Conservation (phyloP, 75 land plant species). For the Chamaecyparis obtusa region DNA sequence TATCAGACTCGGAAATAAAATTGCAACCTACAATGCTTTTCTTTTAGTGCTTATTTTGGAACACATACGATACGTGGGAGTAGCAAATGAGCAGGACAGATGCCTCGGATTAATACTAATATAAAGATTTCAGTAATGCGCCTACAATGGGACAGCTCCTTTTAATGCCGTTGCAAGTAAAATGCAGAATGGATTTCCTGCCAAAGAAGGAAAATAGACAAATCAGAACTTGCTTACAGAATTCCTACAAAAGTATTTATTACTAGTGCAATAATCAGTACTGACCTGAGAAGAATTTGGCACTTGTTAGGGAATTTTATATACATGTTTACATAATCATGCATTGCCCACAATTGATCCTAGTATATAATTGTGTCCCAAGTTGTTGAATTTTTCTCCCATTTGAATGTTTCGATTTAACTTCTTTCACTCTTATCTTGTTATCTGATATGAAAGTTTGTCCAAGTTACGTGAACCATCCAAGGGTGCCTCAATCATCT, state of each 20-base stretch:
- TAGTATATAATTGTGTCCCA: too few relatives aligned
- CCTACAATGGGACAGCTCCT: background rate
- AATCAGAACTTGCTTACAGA: background rate
- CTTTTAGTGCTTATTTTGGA: background rate
- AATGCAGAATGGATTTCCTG: slow-evolving; percentile 9
- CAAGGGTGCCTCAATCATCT: too few relatives aligned
- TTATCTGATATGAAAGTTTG: too few relatives aligned
- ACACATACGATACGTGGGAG: background rate
- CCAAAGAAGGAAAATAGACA: background rate
- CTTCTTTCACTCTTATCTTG: too few relatives aligned
- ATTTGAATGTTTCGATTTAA: too few relatives aligned
- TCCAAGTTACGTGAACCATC: too few relatives aligned
- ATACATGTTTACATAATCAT: too few relatives aligned
- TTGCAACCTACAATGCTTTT: background rate
- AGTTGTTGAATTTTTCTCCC: too few relatives aligned
- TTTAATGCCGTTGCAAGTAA: background rate
- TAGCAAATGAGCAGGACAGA: background rate
- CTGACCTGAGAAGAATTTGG: slow-evolving; percentile 10
- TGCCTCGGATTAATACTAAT: background rate
- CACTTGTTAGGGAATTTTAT: background rate
- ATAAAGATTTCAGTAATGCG: background rate
- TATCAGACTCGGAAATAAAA: background rate
- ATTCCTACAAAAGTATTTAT: background rate
- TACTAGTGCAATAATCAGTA: background rate
- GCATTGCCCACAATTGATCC: too few relatives aligned